Evolutionary conservation across 2,329 filamentous ascomycete species (phyloP).

Genomic region (Colletotrichum echinochloae): DNA sequence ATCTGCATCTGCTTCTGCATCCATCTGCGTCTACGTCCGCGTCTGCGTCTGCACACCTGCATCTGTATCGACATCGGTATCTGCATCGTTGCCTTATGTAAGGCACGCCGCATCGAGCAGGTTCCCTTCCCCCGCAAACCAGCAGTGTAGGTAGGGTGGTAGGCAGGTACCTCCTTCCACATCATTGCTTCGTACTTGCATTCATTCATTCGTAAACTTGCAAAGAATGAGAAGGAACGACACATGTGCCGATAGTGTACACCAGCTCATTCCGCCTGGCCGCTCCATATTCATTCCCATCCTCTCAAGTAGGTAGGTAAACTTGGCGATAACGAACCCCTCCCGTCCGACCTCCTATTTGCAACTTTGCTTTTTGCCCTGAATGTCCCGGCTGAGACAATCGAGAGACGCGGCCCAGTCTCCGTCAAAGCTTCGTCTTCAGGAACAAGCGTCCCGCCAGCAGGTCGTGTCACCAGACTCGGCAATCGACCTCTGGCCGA

Average conservation of each 20-base stretch:
- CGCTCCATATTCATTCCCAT: too few species aligned
- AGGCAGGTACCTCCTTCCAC: not conserved
- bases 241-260: not conserved
- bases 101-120: slow-evolving; percentile 1
- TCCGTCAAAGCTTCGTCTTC: slow-evolving; percentile 21
- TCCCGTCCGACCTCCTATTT: slow-evolving; percentile 8
- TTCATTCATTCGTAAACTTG: not conserved
- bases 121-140: not conserved
- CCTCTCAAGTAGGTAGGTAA: too few species aligned
- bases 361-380: not conserved
- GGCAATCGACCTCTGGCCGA: slow-evolving; percentile 25
- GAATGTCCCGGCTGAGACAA: slow-evolving; percentile 18
- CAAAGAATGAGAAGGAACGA: not conserved
- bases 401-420: slow-evolving; percentile 31
- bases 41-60: not conserved
- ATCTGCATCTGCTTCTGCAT: not conserved
- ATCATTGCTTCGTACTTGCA: not conserved
- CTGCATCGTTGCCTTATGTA: slow-evolving; percentile 1
- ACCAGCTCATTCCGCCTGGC: slow-evolving; percentile 2
- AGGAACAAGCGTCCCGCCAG: slow-evolving; percentile 7
- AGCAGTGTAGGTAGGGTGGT: too few species aligned
- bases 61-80: not conserved
- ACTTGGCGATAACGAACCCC: not conserved
- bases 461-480: slow-evolving; percentile 20
- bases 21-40: too few species aligned